phyloP scores from a whole-genome alignment of 176 grass and related monocot genomes.

The Triticum turgidum region DNA sequence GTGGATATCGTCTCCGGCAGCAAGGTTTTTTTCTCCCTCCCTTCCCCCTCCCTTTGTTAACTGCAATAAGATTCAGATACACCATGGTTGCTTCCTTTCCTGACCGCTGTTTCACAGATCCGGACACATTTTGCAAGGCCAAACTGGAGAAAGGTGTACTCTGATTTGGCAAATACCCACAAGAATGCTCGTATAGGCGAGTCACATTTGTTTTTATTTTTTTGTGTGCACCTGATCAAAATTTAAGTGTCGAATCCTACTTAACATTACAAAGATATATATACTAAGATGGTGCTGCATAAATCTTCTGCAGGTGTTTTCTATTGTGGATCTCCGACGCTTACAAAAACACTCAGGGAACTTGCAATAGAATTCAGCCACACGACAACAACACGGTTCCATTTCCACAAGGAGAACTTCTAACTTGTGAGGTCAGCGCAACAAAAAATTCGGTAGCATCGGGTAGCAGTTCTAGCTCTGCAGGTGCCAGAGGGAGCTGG shows the following conservation, averaged over 20 bases:
- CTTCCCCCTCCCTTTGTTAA: neutral
- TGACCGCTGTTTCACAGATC: slow-evolving; percentile 50
- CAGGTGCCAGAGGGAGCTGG: slow-evolving; percentile 24
- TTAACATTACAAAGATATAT: neutral
- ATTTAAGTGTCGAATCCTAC: neutral
- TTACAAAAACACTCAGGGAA: slow-evolving; percentile 69
- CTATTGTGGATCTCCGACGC: slow-evolving; percentile 81
- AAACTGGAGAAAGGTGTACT: slow-evolving; percentile 98
- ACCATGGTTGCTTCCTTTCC: neutral
- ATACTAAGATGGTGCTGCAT: neutral
- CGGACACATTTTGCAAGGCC: slow-evolving; percentile 96
- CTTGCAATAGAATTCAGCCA: slow-evolving; percentile 91
- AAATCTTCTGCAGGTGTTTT: slow-evolving; percentile 80
- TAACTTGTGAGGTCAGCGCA: slow-evolving; percentile 69
- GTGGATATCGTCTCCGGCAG: slow-evolving; percentile 90
- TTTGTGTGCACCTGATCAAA: neutral
- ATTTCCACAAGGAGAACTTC: slow-evolving; percentile 99
- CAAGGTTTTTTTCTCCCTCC: slow-evolving; percentile 40
- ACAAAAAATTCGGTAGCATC: slow-evolving; percentile 34
- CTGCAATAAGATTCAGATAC: neutral
- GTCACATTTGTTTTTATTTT: neutral
- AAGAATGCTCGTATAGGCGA: slow-evolving; percentile 81
- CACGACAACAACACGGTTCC: slow-evolving; percentile 81
- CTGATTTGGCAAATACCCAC: slow-evolving; percentile 73
- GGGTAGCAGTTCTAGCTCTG: slow-evolving; percentile 37